Evolutionary conservation across 1,139 yeast species (phyloP).

Genomic region (Yamadazyma taylorii): DNA sequence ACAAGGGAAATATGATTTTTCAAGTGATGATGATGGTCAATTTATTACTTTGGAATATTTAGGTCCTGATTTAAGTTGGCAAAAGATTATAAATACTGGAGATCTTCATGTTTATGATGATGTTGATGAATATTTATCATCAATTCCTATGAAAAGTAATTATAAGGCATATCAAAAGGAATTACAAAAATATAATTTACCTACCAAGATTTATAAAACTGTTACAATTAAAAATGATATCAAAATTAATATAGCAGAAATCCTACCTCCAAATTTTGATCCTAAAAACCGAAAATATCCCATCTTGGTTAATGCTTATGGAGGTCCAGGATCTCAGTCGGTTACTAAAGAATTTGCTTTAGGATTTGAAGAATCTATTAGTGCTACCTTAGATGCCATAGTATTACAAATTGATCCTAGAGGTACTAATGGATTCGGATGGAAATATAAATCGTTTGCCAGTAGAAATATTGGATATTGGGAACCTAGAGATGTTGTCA

Average conservation of each 20-base stretch:
- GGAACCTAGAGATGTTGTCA: conserved; percentile 83
- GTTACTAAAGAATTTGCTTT: conserved; percentile 54
- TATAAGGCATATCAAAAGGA: conserved; percentile 15
- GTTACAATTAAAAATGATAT: conserved; percentile 49
- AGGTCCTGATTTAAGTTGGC: conserved; percentile 73
- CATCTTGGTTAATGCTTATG: conserved; percentile 78
- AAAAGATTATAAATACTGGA: conserved; percentile 50
- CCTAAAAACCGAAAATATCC: conserved; percentile 62
- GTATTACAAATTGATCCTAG: conserved; percentile 89
- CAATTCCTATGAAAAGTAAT: conserved; percentile 9
- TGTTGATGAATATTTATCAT: conserved; percentile 6
- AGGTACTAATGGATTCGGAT: conserved; percentile 91
- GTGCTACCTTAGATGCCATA: conserved; percentile 69
- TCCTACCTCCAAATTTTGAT: conserved; percentile 70
- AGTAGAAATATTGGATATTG: conserved; percentile 72
- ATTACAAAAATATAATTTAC: conserved; percentile 43
- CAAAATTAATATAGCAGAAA: conserved; percentile 68
- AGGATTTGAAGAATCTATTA: conserved; percentile 69
- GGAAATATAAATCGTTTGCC: conserved; percentile 71
- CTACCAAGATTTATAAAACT: conserved; percentile 52
- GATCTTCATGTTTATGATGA: conserved; percentile 27
- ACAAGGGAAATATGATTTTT: conserved; percentile 33
- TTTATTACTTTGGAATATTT: conserved; percentile 52
- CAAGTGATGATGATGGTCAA: conserved; percentile 56
- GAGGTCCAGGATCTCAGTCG: conserved; percentile 91